These are phyloP conservation scores for Asterella californica DNA, from an alignment of 225 moss, liverwort and hornwort genomes.

Conservation along the genomic window DNA sequence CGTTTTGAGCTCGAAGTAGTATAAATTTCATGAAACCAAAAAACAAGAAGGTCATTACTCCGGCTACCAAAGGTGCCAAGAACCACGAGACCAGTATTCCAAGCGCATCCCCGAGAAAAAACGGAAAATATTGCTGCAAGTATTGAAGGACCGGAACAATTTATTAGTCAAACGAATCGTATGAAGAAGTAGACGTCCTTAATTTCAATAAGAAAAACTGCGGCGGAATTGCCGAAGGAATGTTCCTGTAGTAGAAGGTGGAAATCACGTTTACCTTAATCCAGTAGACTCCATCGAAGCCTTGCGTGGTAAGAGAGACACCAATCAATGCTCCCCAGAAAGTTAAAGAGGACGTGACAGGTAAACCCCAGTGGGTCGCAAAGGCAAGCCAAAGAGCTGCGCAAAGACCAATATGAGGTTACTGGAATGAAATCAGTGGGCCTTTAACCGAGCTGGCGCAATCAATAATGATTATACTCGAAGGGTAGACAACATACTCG, in stretches of 20 bases:
- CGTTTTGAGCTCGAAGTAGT: conserved; percentile 17
- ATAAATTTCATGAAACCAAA: conserved; percentile 26
- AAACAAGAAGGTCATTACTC: conserved; percentile 23
- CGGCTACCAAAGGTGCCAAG: conserved; percentile 31
- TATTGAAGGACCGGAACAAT: not conserved
- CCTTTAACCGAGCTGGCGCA: not conserved
- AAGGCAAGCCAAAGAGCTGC: conserved; percentile 30
- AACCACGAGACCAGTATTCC: conserved; percentile 33
- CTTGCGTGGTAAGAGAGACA: conserved; percentile 27
- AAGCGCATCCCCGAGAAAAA: conserved; percentile 24
- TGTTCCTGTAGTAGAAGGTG: not conserved
- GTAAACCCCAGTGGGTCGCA: conserved; percentile 29
- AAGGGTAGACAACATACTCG: conserved; percentile 20
- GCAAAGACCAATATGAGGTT: not conserved
- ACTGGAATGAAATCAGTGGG: not conserved
- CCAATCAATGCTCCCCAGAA: conserved; percentile 36
- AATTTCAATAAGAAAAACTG: not conserved
- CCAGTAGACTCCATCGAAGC: conserved; percentile 31
- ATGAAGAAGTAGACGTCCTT: too few species aligned
- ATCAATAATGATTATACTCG: not conserved
- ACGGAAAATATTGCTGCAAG: conserved; percentile 12
- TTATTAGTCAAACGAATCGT: not conserved
- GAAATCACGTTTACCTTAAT: conserved; percentile 12
- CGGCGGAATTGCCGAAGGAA: not conserved
- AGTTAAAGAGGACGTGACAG: conserved; percentile 26